Conservation (phyloP, 2,329 filamentous ascomycete genomes). For the Trichoderma pleuroti region DNA sequence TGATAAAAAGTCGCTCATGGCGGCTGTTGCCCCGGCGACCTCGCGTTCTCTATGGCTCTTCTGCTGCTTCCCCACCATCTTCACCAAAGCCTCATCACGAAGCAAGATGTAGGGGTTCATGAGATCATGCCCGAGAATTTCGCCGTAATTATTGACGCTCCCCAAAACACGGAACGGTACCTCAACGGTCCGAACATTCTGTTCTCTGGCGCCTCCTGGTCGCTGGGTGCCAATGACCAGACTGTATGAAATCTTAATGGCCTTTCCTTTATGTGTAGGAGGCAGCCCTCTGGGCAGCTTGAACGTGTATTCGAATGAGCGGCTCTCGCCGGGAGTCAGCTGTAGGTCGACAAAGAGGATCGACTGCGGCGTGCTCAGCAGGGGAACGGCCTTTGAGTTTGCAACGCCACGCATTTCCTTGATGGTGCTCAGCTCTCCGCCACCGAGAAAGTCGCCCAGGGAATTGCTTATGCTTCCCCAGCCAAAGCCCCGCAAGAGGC, state of each 20-base stretch:
- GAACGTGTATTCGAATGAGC: slow-evolving; percentile 82
- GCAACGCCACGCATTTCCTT: slow-evolving; percentile 90
- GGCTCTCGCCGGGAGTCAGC: slow-evolving; percentile 83
- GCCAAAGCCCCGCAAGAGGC: slow-evolving; percentile 78
- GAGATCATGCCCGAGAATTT: slow-evolving; percentile 87
- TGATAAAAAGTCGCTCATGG: slow-evolving; percentile 64
- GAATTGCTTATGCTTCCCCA: slow-evolving; percentile 88
- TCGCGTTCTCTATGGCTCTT: slow-evolving; percentile 26
- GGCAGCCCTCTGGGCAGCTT: slow-evolving; percentile 84
- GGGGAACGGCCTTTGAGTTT: slow-evolving; percentile 79
- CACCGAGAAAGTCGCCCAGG: slow-evolving; percentile 80
- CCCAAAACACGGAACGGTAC: slow-evolving; percentile 90
- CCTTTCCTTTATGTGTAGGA: slow-evolving; percentile 84
- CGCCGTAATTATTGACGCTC: slow-evolving; percentile 83
- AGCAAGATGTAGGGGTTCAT: slow-evolving; percentile 92
- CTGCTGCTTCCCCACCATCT: slow-evolving; percentile 35
- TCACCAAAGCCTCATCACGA: slow-evolving; percentile 72
- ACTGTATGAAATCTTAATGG: slow-evolving; percentile 90
- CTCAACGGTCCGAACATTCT: slow-evolving; percentile 86
- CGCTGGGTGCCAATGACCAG: slow-evolving; percentile 89
- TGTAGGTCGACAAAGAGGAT: slow-evolving; percentile 92
- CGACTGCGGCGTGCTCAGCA: slow-evolving; percentile 93
- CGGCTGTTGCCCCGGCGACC: slow-evolving; percentile 34
- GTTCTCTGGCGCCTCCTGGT: slow-evolving; percentile 70
- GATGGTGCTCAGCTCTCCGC: slow-evolving; percentile 84